Percentiles rank a stretch among this genome's conserved stretches.
Conservation (phyloP, 2,329 filamentous ascomycete genomes). For the Xylaria polymorpha region DNA sequence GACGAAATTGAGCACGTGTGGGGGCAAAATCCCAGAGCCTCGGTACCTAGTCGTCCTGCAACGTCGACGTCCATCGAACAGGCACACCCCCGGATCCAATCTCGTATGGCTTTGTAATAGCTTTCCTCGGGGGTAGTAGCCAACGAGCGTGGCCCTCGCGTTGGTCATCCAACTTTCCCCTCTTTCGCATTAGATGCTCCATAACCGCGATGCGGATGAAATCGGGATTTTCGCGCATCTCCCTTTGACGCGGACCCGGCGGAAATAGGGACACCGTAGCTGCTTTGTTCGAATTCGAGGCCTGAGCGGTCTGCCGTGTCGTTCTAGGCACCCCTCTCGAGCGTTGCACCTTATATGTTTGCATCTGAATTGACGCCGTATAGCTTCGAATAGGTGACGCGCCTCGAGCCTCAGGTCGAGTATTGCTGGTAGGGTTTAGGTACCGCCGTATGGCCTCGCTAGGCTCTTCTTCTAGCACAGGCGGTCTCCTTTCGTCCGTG, state of each 20-base stretch:
- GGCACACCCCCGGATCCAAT: constrained; percentile 69
- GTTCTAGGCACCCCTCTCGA: constrained; percentile 54
- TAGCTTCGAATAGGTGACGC: constrained; percentile 57
- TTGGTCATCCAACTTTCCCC: constrained; percentile 73
- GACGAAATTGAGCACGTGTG: constrained; percentile 16
- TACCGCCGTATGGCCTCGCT: constrained; percentile 75
- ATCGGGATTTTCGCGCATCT: constrained; percentile 76
- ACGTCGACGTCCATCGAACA: constrained; percentile 64
- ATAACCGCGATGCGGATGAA: constrained; percentile 78
- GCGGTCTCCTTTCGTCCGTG: constrained; percentile 74
- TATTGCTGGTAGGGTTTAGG: constrained; percentile 70
- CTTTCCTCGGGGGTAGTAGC: constrained; percentile 73
- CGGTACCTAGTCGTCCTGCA: constrained; percentile 39
- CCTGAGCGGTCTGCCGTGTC: constrained; percentile 44
- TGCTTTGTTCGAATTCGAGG: constrained; percentile 46
- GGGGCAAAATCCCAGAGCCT: constrained; percentile 9
- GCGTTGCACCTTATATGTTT: constrained; percentile 72
- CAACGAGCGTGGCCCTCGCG: constrained; percentile 75
- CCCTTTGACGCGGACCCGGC: constrained; percentile 68
- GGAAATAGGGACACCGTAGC: constrained; percentile 53
- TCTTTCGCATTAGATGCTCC: constrained; percentile 77
- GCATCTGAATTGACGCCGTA: constrained; percentile 77
- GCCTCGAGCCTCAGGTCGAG: constrained; percentile 57
- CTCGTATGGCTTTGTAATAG: constrained; percentile 64
- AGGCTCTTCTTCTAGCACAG: constrained; percentile 70